These are phyloP conservation scores for Ascochyta koolunga DNA, from an alignment of 2,329 filamentous ascomycete species.

Conservation along the genomic window DNA sequence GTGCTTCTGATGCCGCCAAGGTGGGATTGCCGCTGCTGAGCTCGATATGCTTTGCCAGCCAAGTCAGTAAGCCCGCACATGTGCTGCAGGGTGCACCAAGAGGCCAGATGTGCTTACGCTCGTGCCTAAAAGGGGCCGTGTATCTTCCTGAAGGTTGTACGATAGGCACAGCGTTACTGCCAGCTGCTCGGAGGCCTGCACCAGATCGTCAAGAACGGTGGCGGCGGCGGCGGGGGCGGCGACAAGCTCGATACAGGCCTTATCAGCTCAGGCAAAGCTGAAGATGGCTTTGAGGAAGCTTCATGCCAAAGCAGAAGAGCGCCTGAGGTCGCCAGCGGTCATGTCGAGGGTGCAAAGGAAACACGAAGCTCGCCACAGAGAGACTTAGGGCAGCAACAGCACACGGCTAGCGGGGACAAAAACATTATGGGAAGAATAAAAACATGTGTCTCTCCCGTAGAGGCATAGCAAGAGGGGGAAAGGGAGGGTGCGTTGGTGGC, in stretches of 20 bases:
- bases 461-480: too few species aligned
- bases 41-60: too few species aligned
- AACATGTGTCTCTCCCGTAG: neutral
- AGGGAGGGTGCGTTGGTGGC: neutral
- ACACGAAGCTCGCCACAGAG: neutral
- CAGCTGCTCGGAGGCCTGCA: conserved; percentile 1
- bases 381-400: neutral
- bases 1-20: neutral
- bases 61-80: neutral
- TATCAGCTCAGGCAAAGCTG: neutral
- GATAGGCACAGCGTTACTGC: neutral
- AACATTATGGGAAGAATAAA: neutral
- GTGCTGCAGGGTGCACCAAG: neutral
- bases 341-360: neutral
- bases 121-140: neutral
- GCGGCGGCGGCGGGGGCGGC: neutral
- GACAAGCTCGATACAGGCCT: neutral
- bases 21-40: too few species aligned
- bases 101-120: neutral
- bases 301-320: neutral
- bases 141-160: neutral
- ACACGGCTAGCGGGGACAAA: neutral
- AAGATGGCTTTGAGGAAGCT: neutral
- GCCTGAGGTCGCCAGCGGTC: neutral
- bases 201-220: neutral